Conservation (phyloP, 2,329 filamentous ascomycete species). For the Alternaria triticimaculans region DNA sequence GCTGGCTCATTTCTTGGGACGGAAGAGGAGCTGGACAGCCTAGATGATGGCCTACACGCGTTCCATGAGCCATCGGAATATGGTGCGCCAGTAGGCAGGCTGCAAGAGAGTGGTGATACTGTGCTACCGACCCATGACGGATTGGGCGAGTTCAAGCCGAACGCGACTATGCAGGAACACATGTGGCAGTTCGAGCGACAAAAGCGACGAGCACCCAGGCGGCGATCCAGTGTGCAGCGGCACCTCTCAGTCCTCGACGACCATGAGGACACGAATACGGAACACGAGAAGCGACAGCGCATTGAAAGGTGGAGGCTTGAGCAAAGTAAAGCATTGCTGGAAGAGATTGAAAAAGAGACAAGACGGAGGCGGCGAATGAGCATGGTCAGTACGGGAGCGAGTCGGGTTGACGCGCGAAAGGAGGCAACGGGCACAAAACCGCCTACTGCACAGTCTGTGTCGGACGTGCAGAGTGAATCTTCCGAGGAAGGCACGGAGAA, state of each 20-base stretch:
- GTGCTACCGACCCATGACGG: conserved; percentile 94
- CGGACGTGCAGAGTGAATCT: conserved; percentile 41
- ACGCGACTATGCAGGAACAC: conserved; percentile 74
- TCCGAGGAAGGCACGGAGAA: conserved; percentile 56
- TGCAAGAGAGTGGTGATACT: conserved; percentile 66
- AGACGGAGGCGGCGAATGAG: conserved; percentile 69
- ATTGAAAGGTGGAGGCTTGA: conserved; percentile 94
- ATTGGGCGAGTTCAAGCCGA: conserved; percentile 80
- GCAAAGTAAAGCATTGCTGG: conserved; percentile 82
- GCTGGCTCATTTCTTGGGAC: conserved; percentile 52
- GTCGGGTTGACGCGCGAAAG: conserved; percentile 29
- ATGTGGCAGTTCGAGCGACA: conserved; percentile 88
- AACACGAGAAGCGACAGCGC: conserved; percentile 75
- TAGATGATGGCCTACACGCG: conserved; percentile 89
- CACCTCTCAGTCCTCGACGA: conserved; percentile 63
- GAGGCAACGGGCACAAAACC: conserved; percentile 14
- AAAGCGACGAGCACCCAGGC: conserved; percentile 56
- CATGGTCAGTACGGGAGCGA: conserved; percentile 57
- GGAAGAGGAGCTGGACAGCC: conserved; percentile 80
- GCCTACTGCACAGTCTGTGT: conserved; percentile 25
- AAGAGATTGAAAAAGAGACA: conserved; percentile 90
- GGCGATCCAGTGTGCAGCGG: conserved; percentile 64
- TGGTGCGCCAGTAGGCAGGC: conserved; percentile 51
- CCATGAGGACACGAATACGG: conserved; percentile 62
- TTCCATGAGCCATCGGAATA: conserved; percentile 70